Evolutionary conservation across 345 rosid genomes (phyloP), one percentile per base, ranked within the genome.

Genomic region (Salix dunnii): DNA sequence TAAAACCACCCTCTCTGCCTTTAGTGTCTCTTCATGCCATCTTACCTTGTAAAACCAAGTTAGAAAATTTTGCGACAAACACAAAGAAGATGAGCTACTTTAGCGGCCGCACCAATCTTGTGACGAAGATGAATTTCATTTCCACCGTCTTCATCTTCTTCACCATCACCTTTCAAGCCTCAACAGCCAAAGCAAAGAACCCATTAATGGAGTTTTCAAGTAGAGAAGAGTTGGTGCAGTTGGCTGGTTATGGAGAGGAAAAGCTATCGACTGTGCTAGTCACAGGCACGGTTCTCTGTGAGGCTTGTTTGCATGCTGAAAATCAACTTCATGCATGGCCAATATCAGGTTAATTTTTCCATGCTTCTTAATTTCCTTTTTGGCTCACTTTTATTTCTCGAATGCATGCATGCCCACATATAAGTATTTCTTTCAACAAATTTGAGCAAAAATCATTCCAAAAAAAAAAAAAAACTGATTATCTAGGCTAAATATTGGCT

Each of bases 171-270:
- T 6, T 30, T 28, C 65, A 64, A 64, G 17, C 65, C 6, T 75
- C 85, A 8, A 43, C 17, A 70, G 86, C 71, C 3, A 81, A 43
- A 25, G 72, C 18, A 11, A 76, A 67, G 9, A 72, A 76, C 17
- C 60, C 61, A 8, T 13, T 82, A 1, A 51, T 67, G 21, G 80
- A 75, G 70, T 30, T 49, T 2, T 79, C 82, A 35, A 86, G 82
- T 77, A 85, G 88, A 60, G 90, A 88, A 33, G 95, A 91, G 70
- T 58, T 89, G 89, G 86, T 82, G 77, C 78, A 85, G 30, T 71
- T 86, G 82, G 95, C 91, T 21, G 95, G 95, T 13, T 89, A 91
- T 17, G 95, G 95, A 7, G 89, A 89, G 80, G 88, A 86, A 67
- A 91, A 87, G 86, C 84, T 91, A 12, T 91, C 95, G 3, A 88